A percentile compares a stretch with the other conserved stretches of the same genome.
These are phyloP conservation scores for Aspergillus avenaceus DNA, from an alignment of 495 filamentous ascomycete species.

Conservation along the genomic window DNA sequence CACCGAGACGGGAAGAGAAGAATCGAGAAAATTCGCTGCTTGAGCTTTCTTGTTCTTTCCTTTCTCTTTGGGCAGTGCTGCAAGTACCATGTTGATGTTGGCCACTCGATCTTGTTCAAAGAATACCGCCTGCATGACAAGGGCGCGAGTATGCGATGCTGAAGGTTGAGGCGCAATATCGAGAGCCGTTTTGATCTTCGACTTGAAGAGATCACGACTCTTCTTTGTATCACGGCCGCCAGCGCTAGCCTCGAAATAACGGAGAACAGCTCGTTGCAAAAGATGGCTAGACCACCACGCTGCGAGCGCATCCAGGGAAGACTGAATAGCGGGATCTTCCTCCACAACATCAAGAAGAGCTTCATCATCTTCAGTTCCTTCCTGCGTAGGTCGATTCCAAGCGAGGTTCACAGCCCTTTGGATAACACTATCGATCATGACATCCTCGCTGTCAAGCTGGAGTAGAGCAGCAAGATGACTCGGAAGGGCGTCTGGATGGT, in stretches of 20 bases:
- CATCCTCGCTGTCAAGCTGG: conserved; percentile 71
- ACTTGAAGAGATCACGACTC: conserved; percentile 43
- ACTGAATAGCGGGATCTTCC: conserved; percentile 80
- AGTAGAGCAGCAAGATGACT: conserved; percentile 70
- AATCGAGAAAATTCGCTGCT: conserved; percentile 41
- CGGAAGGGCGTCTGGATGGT: conserved; percentile 62
- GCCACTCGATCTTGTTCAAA: conserved; percentile 38
- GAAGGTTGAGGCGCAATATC: conserved; percentile 76
- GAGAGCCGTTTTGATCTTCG: conserved; percentile 64
- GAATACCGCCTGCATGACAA: conserved; percentile 60
- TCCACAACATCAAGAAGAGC: conserved; percentile 80
- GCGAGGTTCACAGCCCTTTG: conserved; percentile 89
- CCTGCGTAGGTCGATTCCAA: conserved; percentile 74
- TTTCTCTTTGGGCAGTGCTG: conserved; percentile 45
- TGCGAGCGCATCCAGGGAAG: conserved; percentile 83
- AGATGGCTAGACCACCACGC: conserved; percentile 83
- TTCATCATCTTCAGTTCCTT: conserved; percentile 56
- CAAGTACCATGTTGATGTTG: conserved; percentile 47
- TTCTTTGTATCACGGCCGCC: conserved; percentile 35
- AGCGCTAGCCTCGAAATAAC: conserved; percentile 51
- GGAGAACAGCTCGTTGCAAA: conserved; percentile 66
- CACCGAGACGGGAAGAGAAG: conserved; percentile 45
- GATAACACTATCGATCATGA: conserved; percentile 70
- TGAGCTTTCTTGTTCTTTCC: conserved; percentile 24
- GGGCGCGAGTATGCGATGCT: conserved; percentile 68